Conservation (phyloP, 2,329 filamentous ascomycete species). For the Sclerotinia sclerotiorum region DNA sequence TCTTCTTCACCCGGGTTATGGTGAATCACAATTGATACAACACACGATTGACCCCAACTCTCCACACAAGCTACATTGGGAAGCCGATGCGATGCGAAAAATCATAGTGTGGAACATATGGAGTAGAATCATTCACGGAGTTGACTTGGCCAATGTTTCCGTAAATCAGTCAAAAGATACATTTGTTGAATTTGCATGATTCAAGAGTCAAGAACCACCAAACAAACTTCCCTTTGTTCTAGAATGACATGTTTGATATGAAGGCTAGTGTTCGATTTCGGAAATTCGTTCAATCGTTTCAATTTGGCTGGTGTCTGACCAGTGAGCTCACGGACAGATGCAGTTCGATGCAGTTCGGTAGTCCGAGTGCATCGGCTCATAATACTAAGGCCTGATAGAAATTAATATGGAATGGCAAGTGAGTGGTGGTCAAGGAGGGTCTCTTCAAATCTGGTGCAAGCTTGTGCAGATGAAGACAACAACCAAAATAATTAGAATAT, state of each 20-base stretch:
- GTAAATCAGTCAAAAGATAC: slow-evolving; percentile 11
- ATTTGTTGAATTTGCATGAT: slow-evolving; percentile 13
- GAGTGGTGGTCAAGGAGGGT: not conserved
- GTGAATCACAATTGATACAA: slow-evolving; percentile 37
- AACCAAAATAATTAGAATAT: not conserved
- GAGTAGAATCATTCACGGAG: slow-evolving; percentile 14
- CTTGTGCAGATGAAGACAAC: not conserved
- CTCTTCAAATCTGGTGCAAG: not conserved
- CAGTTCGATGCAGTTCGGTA: slow-evolving; percentile 38
- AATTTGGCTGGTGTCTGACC: slow-evolving; percentile 33
- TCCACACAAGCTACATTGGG: slow-evolving; percentile 21
- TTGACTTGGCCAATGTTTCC: slow-evolving; percentile 18
- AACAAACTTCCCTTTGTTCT: slow-evolving; percentile 18
- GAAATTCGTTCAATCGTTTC: slow-evolving; percentile 30
- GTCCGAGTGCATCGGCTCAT: slow-evolving; percentile 26
- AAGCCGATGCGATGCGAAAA: slow-evolving; percentile 16
- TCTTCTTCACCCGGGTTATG: slow-evolving; percentile 33
- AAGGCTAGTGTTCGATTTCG: slow-evolving; percentile 8
- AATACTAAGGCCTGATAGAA: not conserved
- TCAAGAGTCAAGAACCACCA: slow-evolving; percentile 6
- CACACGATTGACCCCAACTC: slow-evolving; percentile 22
- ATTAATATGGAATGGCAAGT: not conserved
- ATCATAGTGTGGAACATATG: slow-evolving; percentile 14
- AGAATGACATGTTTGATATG: slow-evolving; percentile 20
- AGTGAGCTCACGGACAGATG: slow-evolving; percentile 36